Conservation (phyloP, 192 early-diverging fungal species). For the Geosiphon pyriformis region DNA sequence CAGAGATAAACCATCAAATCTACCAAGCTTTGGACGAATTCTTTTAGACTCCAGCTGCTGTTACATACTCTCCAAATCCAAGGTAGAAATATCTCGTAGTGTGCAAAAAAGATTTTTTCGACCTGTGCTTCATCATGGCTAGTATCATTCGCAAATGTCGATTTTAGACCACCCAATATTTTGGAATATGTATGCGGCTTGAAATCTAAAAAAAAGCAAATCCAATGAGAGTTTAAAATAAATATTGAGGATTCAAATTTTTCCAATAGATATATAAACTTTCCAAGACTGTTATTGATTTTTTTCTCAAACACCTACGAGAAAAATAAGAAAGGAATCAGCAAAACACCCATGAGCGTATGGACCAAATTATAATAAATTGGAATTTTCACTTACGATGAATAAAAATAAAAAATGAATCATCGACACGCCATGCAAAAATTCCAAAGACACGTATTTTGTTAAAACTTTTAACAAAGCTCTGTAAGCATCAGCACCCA, state of each 20-base stretch:
- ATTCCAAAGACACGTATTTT: slow-evolving; percentile 11
- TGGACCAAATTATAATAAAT: background rate
- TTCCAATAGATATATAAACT: background rate
- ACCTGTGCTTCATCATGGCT: background rate
- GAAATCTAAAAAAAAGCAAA: background rate
- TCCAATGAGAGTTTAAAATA: background rate
- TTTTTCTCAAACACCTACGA: background rate
- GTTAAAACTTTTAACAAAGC: slow-evolving; percentile 1
- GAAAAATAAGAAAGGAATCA: background rate
- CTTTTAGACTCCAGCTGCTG: slow-evolving; percentile 17
- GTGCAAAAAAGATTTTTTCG: slow-evolving; percentile 4
- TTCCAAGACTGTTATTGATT: slow-evolving; percentile 10
- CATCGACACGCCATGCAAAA: slow-evolving; percentile 10
- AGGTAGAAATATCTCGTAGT: slow-evolving; percentile 6
- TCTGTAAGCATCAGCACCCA: background rate
- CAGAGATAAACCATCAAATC: background rate
- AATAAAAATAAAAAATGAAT: slow-evolving; percentile 23
- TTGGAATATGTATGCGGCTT: slow-evolving; percentile 13
- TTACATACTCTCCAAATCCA: slow-evolving; percentile 14
- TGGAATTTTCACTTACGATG: slow-evolving; percentile 8
- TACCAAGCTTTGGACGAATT: slow-evolving; percentile 5
- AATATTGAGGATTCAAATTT: background rate
- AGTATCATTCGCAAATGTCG: background rate
- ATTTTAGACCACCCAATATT: slow-evolving; percentile 1
- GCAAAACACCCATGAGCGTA: background rate